Evolutionary conservation across 2,329 filamentous ascomycete genomes (phyloP).

Genomic region (Ophiobolus disseminans): DNA sequence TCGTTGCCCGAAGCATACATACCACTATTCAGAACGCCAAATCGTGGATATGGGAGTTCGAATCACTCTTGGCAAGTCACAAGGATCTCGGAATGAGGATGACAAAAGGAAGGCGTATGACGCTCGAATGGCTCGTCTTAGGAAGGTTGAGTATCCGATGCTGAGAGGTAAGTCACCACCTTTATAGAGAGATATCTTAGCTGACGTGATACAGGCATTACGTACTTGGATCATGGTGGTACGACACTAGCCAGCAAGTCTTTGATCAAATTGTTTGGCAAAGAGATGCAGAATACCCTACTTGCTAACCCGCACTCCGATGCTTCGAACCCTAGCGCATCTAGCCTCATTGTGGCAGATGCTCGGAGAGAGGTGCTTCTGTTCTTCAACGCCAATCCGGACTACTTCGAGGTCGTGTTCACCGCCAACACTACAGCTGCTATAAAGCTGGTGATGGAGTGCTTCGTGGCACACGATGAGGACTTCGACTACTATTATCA

Average conservation of each 20-base stretch:
- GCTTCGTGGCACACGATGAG: constrained; percentile 66
- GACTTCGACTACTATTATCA: constrained; percentile 87
- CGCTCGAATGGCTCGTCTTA: constrained; percentile 14
- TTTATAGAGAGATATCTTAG: constrained; percentile 2
- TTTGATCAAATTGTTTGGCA: constrained; percentile 62
- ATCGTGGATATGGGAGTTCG: background rate
- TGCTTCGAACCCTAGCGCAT: constrained; percentile 64
- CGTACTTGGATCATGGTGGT: constrained; percentile 61
- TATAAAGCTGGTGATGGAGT: constrained; percentile 83
- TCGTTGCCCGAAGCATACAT: no score
- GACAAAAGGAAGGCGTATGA: constrained; percentile 19
- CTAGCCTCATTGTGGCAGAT: constrained; percentile 64
- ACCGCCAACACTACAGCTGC: constrained; percentile 92
- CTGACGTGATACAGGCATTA: constrained; percentile 7
- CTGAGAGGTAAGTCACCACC: constrained; percentile 21
- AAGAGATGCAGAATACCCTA: constrained; percentile 63
- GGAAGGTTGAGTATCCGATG: constrained; percentile 35
- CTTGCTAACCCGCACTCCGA: constrained; percentile 74
- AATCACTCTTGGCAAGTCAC: background rate
- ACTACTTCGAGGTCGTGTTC: constrained; percentile 85
- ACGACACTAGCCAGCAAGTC: constrained; percentile 59
- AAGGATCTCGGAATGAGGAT: background rate
- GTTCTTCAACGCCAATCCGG: constrained; percentile 81
- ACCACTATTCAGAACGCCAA: background rate
- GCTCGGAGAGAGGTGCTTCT: constrained; percentile 57